Evolutionary conservation across 2,329 filamentous ascomycete genomes (phyloP), one percentile per base, ranked within the genome.

Genomic region (Dothideomycetes sp.): DNA sequence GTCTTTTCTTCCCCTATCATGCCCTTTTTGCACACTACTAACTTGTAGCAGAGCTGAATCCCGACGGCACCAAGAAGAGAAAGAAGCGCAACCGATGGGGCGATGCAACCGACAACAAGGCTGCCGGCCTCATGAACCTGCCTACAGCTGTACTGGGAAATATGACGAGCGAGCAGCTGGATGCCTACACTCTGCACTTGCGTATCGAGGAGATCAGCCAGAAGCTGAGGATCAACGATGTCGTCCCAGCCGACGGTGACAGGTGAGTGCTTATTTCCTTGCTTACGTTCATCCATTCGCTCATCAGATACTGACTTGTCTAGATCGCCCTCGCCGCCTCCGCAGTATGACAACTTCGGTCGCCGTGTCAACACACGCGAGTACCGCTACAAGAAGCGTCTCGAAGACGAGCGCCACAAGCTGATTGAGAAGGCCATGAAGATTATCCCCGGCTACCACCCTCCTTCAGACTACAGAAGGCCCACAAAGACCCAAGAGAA

Each of bases 401-500:
- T 98, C 49, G 91, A 98, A 69, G 91, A 98, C 62, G 91, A 98
- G 69, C 88, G 91, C 51, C 91, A 98, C 70, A 96, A 96, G 67
- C 76, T 96, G 55, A 85, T 98, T 61, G 91, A 98, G 62, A 95
- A 93, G 73, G 91, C 91, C 56, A 94, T 96, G 85, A 96, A 96
- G 73, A 87, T 85, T 59, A 96, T 98, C 64, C 89, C 91, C 70
- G 95, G 95, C 78, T 98, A 98, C 64, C 87, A 96, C 63, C 91
- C 91, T 57, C 91, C 91, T 45, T 85, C 89, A 74, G 91, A 98
- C 65, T 98, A 98, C 67, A 86, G 91, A 64, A 85, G 91, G 58
- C 91, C 91, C 48, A 96, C 89, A 64, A 98, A 98, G 83, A 98
- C 91, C 62, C 91, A 98, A 70, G 91, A 98, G 76, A 98, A 98